Evolutionary conservation across 2,329 filamentous ascomycete species (phyloP).

Genomic region (Zarea fungicola): DNA sequence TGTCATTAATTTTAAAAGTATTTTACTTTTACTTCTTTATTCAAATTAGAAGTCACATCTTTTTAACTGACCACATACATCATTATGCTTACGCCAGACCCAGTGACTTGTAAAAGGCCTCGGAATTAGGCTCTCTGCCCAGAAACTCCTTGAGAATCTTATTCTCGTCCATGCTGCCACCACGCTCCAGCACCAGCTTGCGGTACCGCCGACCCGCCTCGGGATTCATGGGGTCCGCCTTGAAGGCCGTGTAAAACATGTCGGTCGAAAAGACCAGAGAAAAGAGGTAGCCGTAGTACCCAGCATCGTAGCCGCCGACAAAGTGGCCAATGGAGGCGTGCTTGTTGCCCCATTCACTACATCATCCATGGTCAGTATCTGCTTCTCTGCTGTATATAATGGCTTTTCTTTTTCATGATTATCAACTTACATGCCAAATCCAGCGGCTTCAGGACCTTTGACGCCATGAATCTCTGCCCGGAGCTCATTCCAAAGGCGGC

Average conservation of each 20-base stretch:
- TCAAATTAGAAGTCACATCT: background rate
- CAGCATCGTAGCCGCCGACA: slow-evolving; percentile 79
- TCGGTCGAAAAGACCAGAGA: slow-evolving; percentile 78
- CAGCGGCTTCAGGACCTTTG: slow-evolving; percentile 66
- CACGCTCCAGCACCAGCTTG: slow-evolving; percentile 71
- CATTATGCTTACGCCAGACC: slow-evolving; percentile 35
- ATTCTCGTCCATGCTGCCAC: slow-evolving; percentile 78
- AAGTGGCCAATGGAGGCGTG: slow-evolving; percentile 78
- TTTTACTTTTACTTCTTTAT: slow-evolving; percentile 1
- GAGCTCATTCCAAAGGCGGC: slow-evolving; percentile 65
- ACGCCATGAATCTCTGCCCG: slow-evolving; percentile 67
- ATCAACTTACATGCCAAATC: slow-evolving; percentile 45
- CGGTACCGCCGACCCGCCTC: slow-evolving; percentile 70
- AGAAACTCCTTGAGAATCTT: slow-evolving; percentile 72
- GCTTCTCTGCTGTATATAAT: background rate
- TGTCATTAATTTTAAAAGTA: no score
- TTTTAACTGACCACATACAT: background rate
- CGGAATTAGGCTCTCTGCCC: slow-evolving; percentile 67
- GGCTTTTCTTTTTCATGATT: background rate
- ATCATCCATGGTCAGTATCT: slow-evolving; percentile 22
- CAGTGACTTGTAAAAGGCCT: slow-evolving; percentile 76
- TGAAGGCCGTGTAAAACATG: slow-evolving; percentile 81
- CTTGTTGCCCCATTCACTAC: slow-evolving; percentile 66
- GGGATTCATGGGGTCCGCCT: slow-evolving; percentile 70
- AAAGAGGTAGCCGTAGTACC: slow-evolving; percentile 72